phyloP scores from a whole-genome alignment of 2,329 filamentous ascomycete species.

The Neurospora crassa region DNA sequence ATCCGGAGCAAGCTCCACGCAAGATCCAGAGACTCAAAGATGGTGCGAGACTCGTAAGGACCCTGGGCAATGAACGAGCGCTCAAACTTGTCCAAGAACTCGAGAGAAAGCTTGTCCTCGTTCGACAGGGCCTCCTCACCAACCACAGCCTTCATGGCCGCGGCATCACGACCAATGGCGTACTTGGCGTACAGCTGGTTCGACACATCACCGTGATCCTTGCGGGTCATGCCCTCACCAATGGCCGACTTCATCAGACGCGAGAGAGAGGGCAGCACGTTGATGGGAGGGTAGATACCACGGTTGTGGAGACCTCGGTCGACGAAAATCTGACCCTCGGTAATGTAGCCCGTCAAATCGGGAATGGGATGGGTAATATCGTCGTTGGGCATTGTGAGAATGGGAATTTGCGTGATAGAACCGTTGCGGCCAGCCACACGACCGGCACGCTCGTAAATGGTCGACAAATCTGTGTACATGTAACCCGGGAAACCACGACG shows the following conservation, averaged over 20 bases:
- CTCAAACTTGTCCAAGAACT: conserved; percentile 98
- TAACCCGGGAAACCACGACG: conserved; percentile 99
- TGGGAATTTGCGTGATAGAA: conserved; percentile 98
- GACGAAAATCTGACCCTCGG: conserved; percentile 96
- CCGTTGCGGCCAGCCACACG: conserved; percentile 95
- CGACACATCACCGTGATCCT: conserved; percentile 95
- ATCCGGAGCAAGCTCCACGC: conserved; percentile 95
- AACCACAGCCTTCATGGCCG: conserved; percentile 98
- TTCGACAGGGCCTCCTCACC: conserved; percentile 93
- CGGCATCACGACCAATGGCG: conserved; percentile 95
- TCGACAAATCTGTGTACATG: conserved; percentile 99
- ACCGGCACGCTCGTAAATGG: conserved; percentile 97
- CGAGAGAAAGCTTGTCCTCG: conserved; percentile 96
- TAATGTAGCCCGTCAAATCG: conserved; percentile 98
- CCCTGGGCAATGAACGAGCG: conserved; percentile 88
- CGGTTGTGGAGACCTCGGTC: conserved; percentile 92
- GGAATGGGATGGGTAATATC: conserved; percentile 99
- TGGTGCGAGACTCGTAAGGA: conserved; percentile 81
- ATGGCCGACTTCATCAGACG: conserved; percentile 99
- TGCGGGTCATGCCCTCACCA: conserved; percentile 90
- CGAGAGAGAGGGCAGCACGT: conserved; percentile 93
- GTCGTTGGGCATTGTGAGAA: conserved; percentile 99
- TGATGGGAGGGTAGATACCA: conserved; percentile 97
- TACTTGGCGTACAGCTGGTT: conserved; percentile 99
- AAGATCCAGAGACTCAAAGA: conserved; percentile 89